Percentiles rank a stretch among this genome's conserved stretches.
Evolutionary conservation across 2,329 filamentous ascomycete species (phyloP).

Genomic region (Dendryphion nanum): DNA sequence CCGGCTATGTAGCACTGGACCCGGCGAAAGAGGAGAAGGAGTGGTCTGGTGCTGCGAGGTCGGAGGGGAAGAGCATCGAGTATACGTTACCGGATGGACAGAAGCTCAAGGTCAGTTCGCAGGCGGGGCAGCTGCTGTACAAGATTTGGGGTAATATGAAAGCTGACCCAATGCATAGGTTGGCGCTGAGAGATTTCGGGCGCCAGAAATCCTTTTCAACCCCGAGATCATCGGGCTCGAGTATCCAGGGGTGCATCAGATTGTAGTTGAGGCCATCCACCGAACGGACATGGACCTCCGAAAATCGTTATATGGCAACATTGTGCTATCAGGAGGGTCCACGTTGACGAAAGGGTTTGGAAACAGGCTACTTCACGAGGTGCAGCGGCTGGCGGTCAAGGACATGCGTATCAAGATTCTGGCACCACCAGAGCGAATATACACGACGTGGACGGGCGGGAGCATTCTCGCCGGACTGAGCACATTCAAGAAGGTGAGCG

Average conservation of each 20-base stretch:
- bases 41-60: slow-evolving; percentile 75
- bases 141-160: slow-evolving; percentile 19
- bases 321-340: slow-evolving; percentile 92
- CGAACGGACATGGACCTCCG: slow-evolving; percentile 93
- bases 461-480: slow-evolving; percentile 95
- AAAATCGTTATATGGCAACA: slow-evolving; percentile 92
- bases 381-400: slow-evolving; percentile 91
- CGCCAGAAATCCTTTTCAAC: slow-evolving; percentile 95
- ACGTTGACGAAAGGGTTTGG: slow-evolving; percentile 97
- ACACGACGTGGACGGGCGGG: slow-evolving; percentile 98
- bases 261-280: slow-evolving; percentile 93
- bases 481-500: slow-evolving; percentile 91
- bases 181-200: slow-evolving; percentile 90
- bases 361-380: slow-evolving; percentile 85
- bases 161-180: no score
- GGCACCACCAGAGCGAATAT: slow-evolving; percentile 94
- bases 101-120: slow-evolving; percentile 76
- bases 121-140: slow-evolving; percentile 6
- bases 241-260: slow-evolving; percentile 96
- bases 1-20: slow-evolving; percentile 86
- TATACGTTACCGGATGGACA: slow-evolving; percentile 91
- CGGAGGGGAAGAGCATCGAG: slow-evolving; percentile 76
- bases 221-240: slow-evolving; percentile 96
- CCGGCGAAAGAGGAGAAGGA: slow-evolving; percentile 96
- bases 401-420: slow-evolving; percentile 99